Evolutionary conservation across 2,329 filamentous ascomycete genomes (phyloP).

Genomic region (Aspergillus spinulosporus): DNA sequence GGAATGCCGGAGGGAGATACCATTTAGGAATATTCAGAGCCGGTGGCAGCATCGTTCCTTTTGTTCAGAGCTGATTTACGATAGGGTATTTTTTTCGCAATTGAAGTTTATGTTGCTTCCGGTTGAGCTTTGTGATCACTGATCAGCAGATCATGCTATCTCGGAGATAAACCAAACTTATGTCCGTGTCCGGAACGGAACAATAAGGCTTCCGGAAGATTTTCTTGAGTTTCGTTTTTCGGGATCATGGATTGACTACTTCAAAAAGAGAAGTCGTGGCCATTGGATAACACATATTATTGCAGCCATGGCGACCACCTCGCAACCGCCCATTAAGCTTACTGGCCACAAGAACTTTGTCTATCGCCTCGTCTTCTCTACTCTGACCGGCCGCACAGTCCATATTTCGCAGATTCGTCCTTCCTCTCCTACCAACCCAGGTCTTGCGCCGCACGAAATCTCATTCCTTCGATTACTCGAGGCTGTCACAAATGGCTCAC

Average conservation of each 20-base stretch:
- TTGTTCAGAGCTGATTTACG: neutral
- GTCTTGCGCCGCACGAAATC: constrained; percentile 87
- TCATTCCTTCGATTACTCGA: constrained; percentile 95
- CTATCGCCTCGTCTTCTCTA: constrained; percentile 82
- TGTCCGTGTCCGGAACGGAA: too few species aligned
- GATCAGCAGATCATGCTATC: constrained; percentile 8
- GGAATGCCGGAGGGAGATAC: constrained; percentile 25
- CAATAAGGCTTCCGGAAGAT: too few species aligned
- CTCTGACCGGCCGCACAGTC: constrained; percentile 82
- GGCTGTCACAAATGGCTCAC: constrained; percentile 88
- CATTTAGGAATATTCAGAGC: constrained; percentile 50
- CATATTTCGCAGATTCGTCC: constrained; percentile 94
- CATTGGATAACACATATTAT: constrained; percentile 12
- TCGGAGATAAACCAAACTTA: constrained; percentile 34
- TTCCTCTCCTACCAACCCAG: constrained; percentile 79
- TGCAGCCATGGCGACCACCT: constrained; percentile 42
- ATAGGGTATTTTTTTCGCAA: neutral
- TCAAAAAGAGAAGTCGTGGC: neutral
- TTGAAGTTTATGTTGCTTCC: neutral
- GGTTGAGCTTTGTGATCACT: constrained; percentile 1
- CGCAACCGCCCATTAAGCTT: constrained; percentile 65
- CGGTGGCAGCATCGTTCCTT: constrained; percentile 36
- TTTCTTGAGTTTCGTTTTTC: constrained; percentile 33
- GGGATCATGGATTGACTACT: constrained; percentile 5
- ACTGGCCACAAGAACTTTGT: constrained; percentile 81